Base-by-base conservation (phyloP, 352 stramenopile genomes). In the Phytophthora sp. region DNA sequence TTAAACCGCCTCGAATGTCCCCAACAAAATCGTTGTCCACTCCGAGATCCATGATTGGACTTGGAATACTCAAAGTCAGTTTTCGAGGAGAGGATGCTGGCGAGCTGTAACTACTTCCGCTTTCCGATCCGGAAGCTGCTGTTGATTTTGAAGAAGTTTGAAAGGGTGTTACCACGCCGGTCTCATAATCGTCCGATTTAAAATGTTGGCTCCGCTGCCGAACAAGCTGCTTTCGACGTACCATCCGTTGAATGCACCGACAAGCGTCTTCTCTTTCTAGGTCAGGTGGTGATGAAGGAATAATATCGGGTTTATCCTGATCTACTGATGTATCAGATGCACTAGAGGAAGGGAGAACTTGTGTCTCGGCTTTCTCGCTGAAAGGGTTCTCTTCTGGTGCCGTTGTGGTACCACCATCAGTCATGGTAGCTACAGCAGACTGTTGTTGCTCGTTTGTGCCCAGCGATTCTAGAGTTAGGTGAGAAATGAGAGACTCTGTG, bases 171-270 rank as follows among this genome's bases (percentile, higher is more conserved):
- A 72, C 43, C 17, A 72, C 43, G 17, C 62, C 62, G 8, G 55
- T 49, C 21, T 67, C 56, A 37, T 72, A 72, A 11, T 72, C 56
- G 26, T 67, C 49, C 0, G 30, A 27, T 32, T 55, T 17, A 45
- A 60, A 46, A 51, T 32, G 39, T 50, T 70, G 61, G 11, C 55
- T 45, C 3, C 55, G 23, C 35, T 60, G 52, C 11, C 52, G 41
- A 63, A 53, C 37, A 13, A 61, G 43, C 30, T 52, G 9, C 21
- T 57, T 53, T 23, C n/a, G 51, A 28, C 62, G 51, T 5, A 60
- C 68, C 42, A 76, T 58, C 17, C 41, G 46, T 50, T 76, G 68
- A 18, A 76, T 76, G 12, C 30, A 70, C 2, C 68, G 52, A 10
- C 20, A 46, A 26, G 68, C 68, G 13, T 53, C 28, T 41, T 59